Conservation (phyloP, 2,329 filamentous ascomycete species). For the Ophiostoma ulmi region DNA sequence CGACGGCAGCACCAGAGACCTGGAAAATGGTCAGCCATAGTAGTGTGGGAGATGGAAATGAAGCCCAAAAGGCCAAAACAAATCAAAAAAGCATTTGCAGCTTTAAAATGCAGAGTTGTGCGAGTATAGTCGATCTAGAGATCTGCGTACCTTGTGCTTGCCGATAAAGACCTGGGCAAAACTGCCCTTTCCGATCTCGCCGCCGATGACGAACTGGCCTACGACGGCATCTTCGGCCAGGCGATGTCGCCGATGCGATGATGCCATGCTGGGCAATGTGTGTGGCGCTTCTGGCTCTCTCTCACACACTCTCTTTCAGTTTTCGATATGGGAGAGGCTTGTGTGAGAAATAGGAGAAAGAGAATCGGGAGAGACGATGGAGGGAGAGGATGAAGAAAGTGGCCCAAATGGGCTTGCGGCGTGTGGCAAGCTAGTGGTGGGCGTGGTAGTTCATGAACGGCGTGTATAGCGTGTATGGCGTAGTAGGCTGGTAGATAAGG, state of each 20-base stretch:
- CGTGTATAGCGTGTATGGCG: constrained; percentile 16
- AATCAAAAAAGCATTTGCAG: neutral
- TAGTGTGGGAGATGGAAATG: neutral
- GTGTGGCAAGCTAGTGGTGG: constrained; percentile 22
- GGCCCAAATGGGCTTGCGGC: constrained; percentile 25
- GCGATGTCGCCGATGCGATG: constrained; percentile 24
- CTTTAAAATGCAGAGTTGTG: neutral
- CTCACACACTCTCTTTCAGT: neutral
- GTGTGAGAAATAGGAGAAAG: neutral
- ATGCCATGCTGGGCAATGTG: constrained; percentile 23
- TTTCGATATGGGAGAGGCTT: neutral
- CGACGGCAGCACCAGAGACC: constrained; percentile 76
- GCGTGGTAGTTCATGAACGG: constrained; percentile 23
- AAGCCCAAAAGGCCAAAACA: neutral
- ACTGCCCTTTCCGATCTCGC: constrained; percentile 91
- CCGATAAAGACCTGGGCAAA: constrained; percentile 94
- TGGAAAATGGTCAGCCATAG: constrained; percentile 35
- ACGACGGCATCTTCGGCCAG: constrained; percentile 27
- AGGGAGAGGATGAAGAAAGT: constrained; percentile 14
- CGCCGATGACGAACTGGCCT: constrained; percentile 29
- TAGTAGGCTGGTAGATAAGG: constrained; percentile 23
- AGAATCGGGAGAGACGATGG: constrained; percentile 1
- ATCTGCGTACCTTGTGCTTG: constrained; percentile 63
- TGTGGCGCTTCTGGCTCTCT: constrained; percentile 5
- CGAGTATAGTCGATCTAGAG: neutral